Evolutionary conservation across 495 filamentous ascomycete species (phyloP).

Genomic region (Hypoxylon lenormandii): DNA sequence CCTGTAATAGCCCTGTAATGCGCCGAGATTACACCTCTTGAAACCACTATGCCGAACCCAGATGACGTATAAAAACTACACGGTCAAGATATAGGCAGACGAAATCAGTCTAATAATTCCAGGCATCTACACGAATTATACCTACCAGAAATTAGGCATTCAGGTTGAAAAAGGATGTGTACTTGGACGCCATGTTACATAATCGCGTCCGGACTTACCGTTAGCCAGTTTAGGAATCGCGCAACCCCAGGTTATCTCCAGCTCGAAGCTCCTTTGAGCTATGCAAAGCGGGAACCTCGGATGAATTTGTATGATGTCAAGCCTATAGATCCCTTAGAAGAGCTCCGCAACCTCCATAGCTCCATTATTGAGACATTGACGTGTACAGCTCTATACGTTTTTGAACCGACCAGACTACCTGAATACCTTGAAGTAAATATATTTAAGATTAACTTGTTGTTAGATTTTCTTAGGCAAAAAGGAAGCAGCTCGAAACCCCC

Average conservation of each 20-base stretch:
- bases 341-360: constrained; percentile 20
- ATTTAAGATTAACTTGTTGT: neutral
- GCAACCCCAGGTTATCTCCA: neutral
- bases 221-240: constrained; percentile 22
- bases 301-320: constrained; percentile 39
- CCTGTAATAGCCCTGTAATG: constrained; percentile 35
- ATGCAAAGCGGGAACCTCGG: constrained; percentile 11
- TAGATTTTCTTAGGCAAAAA: constrained; percentile 1
- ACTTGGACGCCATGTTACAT: neutral
- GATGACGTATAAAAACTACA: constrained; percentile 28
- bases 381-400: constrained; percentile 2
- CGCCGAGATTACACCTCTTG: constrained; percentile 39
- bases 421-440: neutral
- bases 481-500: constrained; percentile 8
- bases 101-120: neutral
- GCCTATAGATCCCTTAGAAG: constrained; percentile 19
- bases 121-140: neutral
- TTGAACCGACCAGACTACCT: constrained; percentile 1
- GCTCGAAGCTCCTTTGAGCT: neutral
- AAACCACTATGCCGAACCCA: constrained; percentile 15
- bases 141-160: no score
- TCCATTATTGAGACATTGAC: constrained; percentile 12
- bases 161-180: neutral
- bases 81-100: neutral
- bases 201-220: constrained; percentile 1